Percentiles rank a stretch among this genome's conserved stretches.
Evolutionary conservation across 2,329 filamentous ascomycete species (phyloP).

Genomic region (Alternaria ethzedia): DNA sequence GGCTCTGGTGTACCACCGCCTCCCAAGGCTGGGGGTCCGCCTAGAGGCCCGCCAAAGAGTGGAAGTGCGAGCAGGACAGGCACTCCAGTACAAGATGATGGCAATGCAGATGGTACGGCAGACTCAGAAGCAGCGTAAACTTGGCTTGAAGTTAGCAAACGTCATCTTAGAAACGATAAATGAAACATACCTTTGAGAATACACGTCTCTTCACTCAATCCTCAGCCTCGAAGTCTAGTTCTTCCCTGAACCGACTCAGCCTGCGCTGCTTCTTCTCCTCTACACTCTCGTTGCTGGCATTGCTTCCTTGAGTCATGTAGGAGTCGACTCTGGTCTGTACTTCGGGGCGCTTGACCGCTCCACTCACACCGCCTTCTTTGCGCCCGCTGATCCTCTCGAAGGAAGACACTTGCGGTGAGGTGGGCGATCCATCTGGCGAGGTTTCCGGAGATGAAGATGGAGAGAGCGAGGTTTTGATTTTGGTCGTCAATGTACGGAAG

Average conservation of each 20-base stretch:
- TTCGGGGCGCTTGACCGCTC: slow-evolving; percentile 19
- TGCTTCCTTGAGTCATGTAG: slow-evolving; percentile 25
- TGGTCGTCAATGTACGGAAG: slow-evolving; percentile 37
- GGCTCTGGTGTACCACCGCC: slow-evolving; percentile 43
- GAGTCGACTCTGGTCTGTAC: slow-evolving; percentile 25
- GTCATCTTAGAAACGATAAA: background rate
- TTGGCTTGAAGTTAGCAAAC: slow-evolving; percentile 1
- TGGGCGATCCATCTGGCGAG: slow-evolving; percentile 18
- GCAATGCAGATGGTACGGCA: slow-evolving; percentile 1
- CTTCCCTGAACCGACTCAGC: slow-evolving; percentile 42
- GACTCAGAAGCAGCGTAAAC: slow-evolving; percentile 10
- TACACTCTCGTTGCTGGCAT: slow-evolving; percentile 18
- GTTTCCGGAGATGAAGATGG: slow-evolving; percentile 31
- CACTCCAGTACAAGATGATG: slow-evolving; percentile 18
- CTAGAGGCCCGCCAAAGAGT: slow-evolving; percentile 42
- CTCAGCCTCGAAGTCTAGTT: slow-evolving; percentile 26
- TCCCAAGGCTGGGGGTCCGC: slow-evolving; percentile 45
- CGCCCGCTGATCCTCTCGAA: slow-evolving; percentile 36
- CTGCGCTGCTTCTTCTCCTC: slow-evolving; percentile 30
- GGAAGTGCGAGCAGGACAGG: slow-evolving; percentile 18
- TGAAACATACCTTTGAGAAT: slow-evolving; percentile 15
- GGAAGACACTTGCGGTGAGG: slow-evolving; percentile 22
- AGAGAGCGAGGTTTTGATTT: slow-evolving; percentile 39
- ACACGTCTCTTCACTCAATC: slow-evolving; percentile 11
- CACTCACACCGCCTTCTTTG: slow-evolving; percentile 20